Evolutionary conservation across 2,329 filamentous ascomycete species (phyloP), one percentile per base, ranked within the genome.

Genomic region (Sarocladium kiliense): DNA sequence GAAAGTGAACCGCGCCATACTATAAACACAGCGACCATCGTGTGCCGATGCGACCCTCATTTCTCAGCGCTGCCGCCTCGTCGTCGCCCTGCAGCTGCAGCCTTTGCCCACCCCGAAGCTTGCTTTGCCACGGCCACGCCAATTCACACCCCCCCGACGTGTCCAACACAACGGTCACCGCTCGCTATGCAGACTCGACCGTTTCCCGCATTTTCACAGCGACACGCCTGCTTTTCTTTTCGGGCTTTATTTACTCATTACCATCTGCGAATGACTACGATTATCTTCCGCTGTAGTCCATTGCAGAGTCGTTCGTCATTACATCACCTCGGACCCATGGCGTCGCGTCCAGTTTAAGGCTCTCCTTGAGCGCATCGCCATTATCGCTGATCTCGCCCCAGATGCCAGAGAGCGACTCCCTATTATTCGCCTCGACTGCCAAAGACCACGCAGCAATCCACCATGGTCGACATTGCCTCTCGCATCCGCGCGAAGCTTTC

Each of bases 401-500:
- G 47, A 27, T 51, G 47, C 25, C 14, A 34, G 18, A 36, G 14
- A 14, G 18, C 16, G 18, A 14, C 26, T 32, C 18, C 27, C 9
- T 7, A 51, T 23, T 23, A 7, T 18, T 6, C 27, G 4, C n/a
- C 25, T 36, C 27, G 12, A 16, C 11, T 14, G 27, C 26, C n/a
- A 23, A 5, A 36, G 27, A 12, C 30, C 30, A 23, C 14, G 11
- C 4, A 23, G 4, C 26, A 10, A 36, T 3, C 16, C 47, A 21
- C 18, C 19, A 53, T 53, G 50, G 50, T 53, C 19, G 53, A 53
- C 25, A 55, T 58, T n/a, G 53, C 54, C 5, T 32, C 51, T 25
- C 57, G 57, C 47, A 55, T 58, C 39, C 54, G 55, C 23, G 23
- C 39, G 21, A 58, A 57, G 55, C 57, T 60, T 5, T 55, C 56